These are phyloP conservation scores for Colletotrichum navitas DNA, from an alignment of 2,329 filamentous ascomycete species.

Conservation along the genomic window DNA sequence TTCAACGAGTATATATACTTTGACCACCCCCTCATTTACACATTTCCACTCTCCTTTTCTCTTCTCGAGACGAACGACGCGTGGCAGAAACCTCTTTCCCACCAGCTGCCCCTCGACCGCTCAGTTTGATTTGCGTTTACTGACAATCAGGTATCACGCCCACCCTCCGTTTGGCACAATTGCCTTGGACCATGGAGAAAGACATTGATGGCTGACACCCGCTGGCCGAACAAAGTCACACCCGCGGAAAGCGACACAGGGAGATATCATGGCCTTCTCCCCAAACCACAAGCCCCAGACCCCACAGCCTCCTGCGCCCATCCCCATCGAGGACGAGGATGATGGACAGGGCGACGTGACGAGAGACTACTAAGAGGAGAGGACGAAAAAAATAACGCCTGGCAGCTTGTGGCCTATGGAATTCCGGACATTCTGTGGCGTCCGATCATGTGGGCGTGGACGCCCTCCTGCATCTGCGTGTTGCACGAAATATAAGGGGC, in stretches of 20 bases:
- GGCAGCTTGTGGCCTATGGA: not conserved
- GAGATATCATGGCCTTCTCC: constrained; percentile 32
- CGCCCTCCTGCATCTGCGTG: not conserved
- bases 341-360: constrained; percentile 39
- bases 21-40: not conserved
- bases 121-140: constrained; percentile 1
- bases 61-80: not conserved
- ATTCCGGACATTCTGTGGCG: not conserved
- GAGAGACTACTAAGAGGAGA: constrained; percentile 38
- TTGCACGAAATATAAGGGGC: not conserved
- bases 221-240: not conserved
- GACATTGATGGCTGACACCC: not conserved
- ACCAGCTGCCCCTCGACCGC: not conserved
- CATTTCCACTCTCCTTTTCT: too few species aligned
- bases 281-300: constrained; percentile 43
- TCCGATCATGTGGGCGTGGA: not conserved
- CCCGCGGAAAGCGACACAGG: not conserved
- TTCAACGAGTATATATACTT: constrained; percentile 26
- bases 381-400: not conserved
- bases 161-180: too few species aligned
- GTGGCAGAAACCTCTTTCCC: constrained; percentile 3
- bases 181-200: not conserved
- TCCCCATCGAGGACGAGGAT: constrained; percentile 41
- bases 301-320: constrained; percentile 42
- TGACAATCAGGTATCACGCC: constrained; percentile 18